Percentiles rank a stretch among this genome's conserved stretches.
Evolutionary conservation across 73 alveolate species (phyloP).

Genomic region (Tetrahymena borealis): DNA sequence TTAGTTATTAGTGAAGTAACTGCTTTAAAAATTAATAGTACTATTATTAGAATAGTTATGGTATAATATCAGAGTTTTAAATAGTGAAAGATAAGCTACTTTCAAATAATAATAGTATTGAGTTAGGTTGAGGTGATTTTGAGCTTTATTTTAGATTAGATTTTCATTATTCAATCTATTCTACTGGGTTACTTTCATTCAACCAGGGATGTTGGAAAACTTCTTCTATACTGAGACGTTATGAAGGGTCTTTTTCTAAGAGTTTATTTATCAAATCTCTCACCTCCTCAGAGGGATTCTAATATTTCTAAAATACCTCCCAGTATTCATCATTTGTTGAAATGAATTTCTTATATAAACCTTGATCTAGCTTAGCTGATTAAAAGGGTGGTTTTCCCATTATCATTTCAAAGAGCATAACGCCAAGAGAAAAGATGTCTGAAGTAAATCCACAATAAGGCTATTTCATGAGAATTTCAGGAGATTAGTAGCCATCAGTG

Average conservation of each 20-base stretch:
- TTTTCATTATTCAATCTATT: neutral
- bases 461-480: neutral
- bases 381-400: neutral
- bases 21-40: too few species aligned
- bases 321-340: neutral
- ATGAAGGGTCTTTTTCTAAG: neutral
- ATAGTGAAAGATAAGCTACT: too few species aligned
- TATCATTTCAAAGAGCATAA: neutral
- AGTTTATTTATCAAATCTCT: neutral
- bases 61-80: too few species aligned
- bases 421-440: neutral
- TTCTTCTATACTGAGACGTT: neutral
- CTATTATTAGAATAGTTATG: too few species aligned
- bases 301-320: neutral
- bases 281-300: neutral
- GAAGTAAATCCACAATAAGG: neutral
- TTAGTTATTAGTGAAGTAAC: too few species aligned
- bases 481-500: neutral
- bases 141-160: neutral
- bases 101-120: too few species aligned
- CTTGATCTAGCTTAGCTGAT: neutral
- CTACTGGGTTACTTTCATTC: neutral
- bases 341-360: neutral
- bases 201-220: neutral
- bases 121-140: too few species aligned